A percentile compares a stretch with the other conserved stretches of the same genome.
phyloP scores from a whole-genome alignment of 257 asterid species.

The Solanum megistacrolobum region DNA sequence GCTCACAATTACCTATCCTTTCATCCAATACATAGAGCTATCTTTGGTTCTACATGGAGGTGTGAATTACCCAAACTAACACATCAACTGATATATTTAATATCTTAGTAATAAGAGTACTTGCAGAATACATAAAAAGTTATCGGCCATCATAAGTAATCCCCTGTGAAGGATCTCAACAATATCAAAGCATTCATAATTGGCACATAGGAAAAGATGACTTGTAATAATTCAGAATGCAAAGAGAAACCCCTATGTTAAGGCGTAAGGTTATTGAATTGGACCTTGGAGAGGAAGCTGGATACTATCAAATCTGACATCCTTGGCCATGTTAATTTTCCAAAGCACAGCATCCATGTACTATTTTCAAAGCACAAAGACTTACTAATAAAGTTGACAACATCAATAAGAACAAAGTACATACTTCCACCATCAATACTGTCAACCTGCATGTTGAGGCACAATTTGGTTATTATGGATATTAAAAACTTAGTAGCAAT shows the following conservation, averaged over 20 bases:
- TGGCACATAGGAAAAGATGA: neutral
- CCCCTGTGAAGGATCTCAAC: neutral
- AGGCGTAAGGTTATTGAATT: neutral
- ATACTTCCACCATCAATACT: conserved; percentile 55
- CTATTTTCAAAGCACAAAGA: conserved; percentile 54
- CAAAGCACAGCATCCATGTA: conserved; percentile 69
- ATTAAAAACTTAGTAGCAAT: neutral
- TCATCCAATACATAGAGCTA: neutral
- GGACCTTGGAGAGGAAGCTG: conserved; percentile 79
- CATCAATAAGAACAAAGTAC: conserved; percentile 46
- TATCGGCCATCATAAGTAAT: neutral
- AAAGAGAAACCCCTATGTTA: neutral
- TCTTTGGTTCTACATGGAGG: neutral
- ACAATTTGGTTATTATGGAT: neutral
- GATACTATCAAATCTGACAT: conserved; percentile 84
- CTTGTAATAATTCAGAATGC: neutral
- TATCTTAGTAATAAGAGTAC: neutral
- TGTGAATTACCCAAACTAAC: neutral
- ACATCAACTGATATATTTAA: neutral
- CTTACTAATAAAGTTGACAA: conserved; percentile 45
- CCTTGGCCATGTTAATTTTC: conserved; percentile 94
- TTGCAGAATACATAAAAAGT: neutral
- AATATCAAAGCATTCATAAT: neutral
- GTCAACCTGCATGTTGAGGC: conserved; percentile 32
- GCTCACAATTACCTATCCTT: neutral